These are phyloP conservation scores for Cucurbita argyrosperma DNA, from an alignment of 306 rosid genomes.

Conservation along the genomic window DNA sequence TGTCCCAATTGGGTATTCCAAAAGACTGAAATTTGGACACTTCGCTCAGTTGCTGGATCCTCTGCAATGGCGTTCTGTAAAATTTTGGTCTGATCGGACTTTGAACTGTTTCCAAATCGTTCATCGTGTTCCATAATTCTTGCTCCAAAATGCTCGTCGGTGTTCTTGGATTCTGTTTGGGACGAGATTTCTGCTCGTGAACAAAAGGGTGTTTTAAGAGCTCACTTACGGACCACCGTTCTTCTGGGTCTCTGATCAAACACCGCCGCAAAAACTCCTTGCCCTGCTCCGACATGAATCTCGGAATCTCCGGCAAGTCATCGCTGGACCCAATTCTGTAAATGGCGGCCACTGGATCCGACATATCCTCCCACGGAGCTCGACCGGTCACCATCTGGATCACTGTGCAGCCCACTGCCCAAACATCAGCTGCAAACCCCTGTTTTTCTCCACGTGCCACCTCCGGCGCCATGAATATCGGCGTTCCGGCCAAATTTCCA, in stretches of 20 bases:
- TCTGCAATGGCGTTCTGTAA: constrained; percentile 16
- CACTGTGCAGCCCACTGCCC: constrained; percentile 82
- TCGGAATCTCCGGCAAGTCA: constrained; percentile 48
- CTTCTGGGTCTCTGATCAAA: constrained; percentile 34
- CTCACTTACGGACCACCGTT: constrained; percentile 57
- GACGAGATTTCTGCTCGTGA: neutral
- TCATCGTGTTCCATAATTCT: constrained; percentile 33
- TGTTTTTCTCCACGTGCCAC: constrained; percentile 84
- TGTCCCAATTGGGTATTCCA: constrained; percentile 26
- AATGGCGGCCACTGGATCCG: constrained; percentile 44
- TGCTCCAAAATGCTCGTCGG: constrained; percentile 53
- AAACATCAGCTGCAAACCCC: constrained; percentile 65
- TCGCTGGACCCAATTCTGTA: constrained; percentile 47
- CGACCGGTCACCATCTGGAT: constrained; percentile 73
- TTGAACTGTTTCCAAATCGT: constrained; percentile 7
- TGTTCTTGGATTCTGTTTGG: constrained; percentile 17
- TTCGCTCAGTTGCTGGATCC: constrained; percentile 32
- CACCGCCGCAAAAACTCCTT: constrained; percentile 64
- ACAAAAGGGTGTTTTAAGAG: constrained; percentile 59
- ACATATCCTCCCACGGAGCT: constrained; percentile 34
- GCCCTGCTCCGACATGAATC: constrained; percentile 41
- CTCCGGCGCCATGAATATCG: constrained; percentile 85
- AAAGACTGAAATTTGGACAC: neutral
- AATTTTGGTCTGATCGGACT: constrained; percentile 9
- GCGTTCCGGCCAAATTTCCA: constrained; percentile 42